Conservation (phyloP, 768 basidiomycete genomes). For the Clavulina sp. region DNA sequence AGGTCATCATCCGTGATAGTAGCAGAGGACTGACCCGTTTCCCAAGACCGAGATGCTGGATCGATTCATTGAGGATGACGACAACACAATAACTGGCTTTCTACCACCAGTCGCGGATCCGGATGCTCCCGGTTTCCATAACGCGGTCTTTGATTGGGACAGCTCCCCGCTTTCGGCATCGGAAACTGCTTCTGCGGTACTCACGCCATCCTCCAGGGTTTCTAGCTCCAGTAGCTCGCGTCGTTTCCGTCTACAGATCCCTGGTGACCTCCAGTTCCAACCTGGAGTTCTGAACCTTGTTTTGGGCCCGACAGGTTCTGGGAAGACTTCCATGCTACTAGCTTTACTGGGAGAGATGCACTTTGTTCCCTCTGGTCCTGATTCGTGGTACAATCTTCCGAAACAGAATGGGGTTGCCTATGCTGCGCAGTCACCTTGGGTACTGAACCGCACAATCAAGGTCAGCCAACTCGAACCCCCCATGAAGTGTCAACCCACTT, state of each 20-base stretch:
- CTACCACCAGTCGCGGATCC: slow-evolving; percentile 6
- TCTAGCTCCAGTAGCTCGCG: too few relatives aligned
- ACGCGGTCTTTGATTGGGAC: slow-evolving; percentile 34
- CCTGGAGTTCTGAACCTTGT: slow-evolving; percentile 22
- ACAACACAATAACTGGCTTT: slow-evolving; percentile 5
- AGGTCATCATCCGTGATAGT: too few relatives aligned
- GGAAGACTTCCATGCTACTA: slow-evolving; percentile 13
- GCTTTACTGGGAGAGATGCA: slow-evolving; percentile 25
- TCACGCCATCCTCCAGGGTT: slow-evolving; percentile 35
- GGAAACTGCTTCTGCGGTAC: too few relatives aligned
- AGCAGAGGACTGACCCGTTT: too few relatives aligned
- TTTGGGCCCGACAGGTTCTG: slow-evolving; percentile 19
- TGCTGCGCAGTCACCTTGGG: slow-evolving; percentile 73
- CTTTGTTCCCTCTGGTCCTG: slow-evolving; percentile 19
- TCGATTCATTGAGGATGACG: slow-evolving; percentile 11
- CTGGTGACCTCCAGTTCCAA: slow-evolving; percentile 18
- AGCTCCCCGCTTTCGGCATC: background rate
- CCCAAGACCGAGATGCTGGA: slow-evolving; percentile 21
- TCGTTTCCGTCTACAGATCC: slow-evolving; percentile 19
- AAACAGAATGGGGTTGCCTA: slow-evolving; percentile 53
- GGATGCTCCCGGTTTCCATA: slow-evolving; percentile 11
- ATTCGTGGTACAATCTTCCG: slow-evolving; percentile 55
- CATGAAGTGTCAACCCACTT: slow-evolving; percentile 9
- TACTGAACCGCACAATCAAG: slow-evolving; percentile 64
- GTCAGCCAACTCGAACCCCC: too few relatives aligned